phyloP scores from a whole-genome alignment of 2,329 filamentous ascomycete species.

The Cordyceps tenuipes region DNA sequence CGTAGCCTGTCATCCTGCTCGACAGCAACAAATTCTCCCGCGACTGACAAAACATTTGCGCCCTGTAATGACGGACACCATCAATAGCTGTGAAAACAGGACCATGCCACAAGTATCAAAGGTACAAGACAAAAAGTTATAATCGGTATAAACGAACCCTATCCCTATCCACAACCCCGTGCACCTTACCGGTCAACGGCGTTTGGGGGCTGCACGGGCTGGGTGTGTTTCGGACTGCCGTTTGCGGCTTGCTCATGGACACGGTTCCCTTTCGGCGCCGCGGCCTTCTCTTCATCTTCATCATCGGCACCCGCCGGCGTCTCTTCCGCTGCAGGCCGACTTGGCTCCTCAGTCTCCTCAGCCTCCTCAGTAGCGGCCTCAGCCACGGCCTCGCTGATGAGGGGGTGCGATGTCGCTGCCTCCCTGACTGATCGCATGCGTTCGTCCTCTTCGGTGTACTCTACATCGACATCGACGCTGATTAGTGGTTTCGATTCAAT shows the following conservation, averaged over 20 bases:
- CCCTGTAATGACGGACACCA: too few relatives aligned
- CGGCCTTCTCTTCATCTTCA: background rate
- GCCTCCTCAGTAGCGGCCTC: background rate
- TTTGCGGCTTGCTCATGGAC: too few relatives aligned
- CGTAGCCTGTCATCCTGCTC: too few relatives aligned
- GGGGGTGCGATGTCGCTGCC: background rate
- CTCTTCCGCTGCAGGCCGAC: background rate
- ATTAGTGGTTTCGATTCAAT: constrained; percentile 5
- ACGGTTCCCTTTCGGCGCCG: background rate
- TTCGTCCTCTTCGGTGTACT: constrained; percentile 4
- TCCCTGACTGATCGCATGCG: constrained; percentile 1
- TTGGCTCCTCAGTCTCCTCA: background rate
- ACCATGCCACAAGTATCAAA: background rate
- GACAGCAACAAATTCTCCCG: too few relatives aligned
- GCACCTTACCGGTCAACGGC: background rate
- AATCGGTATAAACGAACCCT: background rate
- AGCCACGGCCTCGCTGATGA: background rate
- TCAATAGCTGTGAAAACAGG: background rate
- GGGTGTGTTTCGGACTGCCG: background rate
- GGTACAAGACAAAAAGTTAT: background rate
- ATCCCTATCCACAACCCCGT: too few relatives aligned
- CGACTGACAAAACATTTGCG: too few relatives aligned
- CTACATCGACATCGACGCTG: background rate
- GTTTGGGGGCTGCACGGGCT: background rate
- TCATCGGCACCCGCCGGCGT: background rate